phyloP scores from a whole-genome alignment of 495 filamentous ascomycete species.

The Letharia columbiana region DNA sequence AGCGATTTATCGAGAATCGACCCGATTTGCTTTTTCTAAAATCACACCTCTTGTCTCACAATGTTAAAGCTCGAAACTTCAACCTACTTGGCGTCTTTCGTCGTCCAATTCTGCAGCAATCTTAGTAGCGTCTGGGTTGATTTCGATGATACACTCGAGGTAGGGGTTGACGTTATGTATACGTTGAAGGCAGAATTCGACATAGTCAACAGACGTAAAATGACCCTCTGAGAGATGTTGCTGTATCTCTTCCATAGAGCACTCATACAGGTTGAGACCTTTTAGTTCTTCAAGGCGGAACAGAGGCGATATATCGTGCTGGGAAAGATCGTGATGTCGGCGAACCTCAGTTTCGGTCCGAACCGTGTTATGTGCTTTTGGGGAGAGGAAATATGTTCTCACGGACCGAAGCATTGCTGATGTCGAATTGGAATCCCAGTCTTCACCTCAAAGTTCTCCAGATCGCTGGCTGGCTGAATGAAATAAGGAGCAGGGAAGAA shows the following conservation, averaged over 20 bases:
- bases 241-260: constrained; percentile 20
- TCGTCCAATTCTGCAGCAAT: constrained; percentile 38
- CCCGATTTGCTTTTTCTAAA: not conserved
- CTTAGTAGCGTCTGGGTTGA: constrained; percentile 41
- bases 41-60: not conserved
- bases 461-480: no score
- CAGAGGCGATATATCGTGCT: not conserved
- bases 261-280: constrained; percentile 15
- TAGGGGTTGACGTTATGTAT: constrained; percentile 21
- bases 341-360: not conserved
- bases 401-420: not conserved
- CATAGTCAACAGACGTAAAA: constrained; percentile 21
- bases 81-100: constrained; percentile 28
- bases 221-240: constrained; percentile 5
- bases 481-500: no score
- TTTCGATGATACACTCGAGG: constrained; percentile 37
- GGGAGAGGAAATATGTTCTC: not conserved
- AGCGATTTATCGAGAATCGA: not conserved
- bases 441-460: no score
- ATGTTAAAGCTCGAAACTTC: not conserved
- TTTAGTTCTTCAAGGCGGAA: constrained; percentile 15
- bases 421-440: not conserved
- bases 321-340: not conserved
- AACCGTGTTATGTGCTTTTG: not conserved
- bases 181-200: constrained; percentile 21